These are phyloP conservation scores for Dentipellis sp. DNA, from an alignment of 768 basidiomycete species.

Conservation along the genomic window DNA sequence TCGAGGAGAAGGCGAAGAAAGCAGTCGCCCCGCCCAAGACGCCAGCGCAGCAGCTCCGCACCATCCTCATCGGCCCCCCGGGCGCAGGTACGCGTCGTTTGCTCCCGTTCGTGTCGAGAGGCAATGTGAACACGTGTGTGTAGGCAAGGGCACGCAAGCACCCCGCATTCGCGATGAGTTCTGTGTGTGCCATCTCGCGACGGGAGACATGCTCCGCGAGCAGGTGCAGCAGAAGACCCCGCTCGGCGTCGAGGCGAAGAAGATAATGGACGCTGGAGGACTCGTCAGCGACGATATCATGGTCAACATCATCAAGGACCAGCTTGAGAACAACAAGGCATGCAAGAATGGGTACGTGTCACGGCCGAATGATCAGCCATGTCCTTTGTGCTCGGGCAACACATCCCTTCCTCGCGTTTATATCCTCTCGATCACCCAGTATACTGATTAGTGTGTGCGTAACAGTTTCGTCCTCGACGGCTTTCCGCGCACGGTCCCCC, in stretches of 20 bases:
- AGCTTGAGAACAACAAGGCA: slow-evolving; percentile 83
- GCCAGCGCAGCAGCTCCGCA: slow-evolving; percentile 73
- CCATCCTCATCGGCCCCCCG: slow-evolving; percentile 93
- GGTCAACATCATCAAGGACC: slow-evolving; percentile 95
- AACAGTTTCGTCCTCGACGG: slow-evolving; percentile 94
- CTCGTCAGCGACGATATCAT: slow-evolving; percentile 95
- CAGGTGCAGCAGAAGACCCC: slow-evolving; percentile 83
- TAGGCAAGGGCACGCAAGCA: slow-evolving; percentile 98
- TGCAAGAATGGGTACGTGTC: slow-evolving; percentile 90
- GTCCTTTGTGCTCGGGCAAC: neutral
- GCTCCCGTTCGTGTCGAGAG: neutral
- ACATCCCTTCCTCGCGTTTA: neutral
- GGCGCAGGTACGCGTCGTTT: slow-evolving; percentile 69
- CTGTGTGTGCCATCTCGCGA: slow-evolving; percentile 97
- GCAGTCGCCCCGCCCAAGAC: slow-evolving; percentile 34
- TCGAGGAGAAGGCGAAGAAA: slow-evolving; percentile 69
- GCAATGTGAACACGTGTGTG: neutral
- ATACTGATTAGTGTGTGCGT: neutral
- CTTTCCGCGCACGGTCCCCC: slow-evolving; percentile 96
- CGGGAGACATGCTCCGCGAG: slow-evolving; percentile 96
- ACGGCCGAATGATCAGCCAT: neutral
- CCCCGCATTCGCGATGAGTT: slow-evolving; percentile 87
- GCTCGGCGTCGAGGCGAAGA: slow-evolving; percentile 89
- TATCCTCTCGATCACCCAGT: neutral
- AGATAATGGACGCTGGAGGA: slow-evolving; percentile 95